A percentile compares a stretch with the other conserved stretches of the same genome.
These are phyloP conservation scores for Ophiostoma novo-ulmi DNA, from an alignment of 2,329 filamentous ascomycete species.

Conservation along the genomic window DNA sequence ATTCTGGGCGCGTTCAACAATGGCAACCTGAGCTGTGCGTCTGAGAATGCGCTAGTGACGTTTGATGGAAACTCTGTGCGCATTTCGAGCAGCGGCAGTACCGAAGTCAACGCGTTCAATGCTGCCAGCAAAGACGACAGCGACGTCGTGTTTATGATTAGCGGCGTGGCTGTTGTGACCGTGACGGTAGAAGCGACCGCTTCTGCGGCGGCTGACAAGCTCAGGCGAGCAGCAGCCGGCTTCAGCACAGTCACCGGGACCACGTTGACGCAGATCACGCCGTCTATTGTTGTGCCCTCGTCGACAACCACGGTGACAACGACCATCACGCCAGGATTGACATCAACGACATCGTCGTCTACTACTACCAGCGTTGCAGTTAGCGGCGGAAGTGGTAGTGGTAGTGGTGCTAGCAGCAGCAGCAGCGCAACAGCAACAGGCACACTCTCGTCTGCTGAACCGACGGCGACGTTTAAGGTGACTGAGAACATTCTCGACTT, in stretches of 20 bases:
- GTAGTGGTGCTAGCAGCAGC: conserved; percentile 14
- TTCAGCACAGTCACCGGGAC: conserved; percentile 32
- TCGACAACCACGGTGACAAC: conserved; percentile 32
- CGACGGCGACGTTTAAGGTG: conserved; percentile 41
- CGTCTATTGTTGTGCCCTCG: conserved; percentile 29
- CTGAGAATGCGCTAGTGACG: conserved; percentile 81
- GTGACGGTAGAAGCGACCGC: conserved; percentile 22
- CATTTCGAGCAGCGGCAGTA: conserved; percentile 31
- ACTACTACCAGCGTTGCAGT: not conserved
- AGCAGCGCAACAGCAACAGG: conserved; percentile 27
- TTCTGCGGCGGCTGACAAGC: not conserved
- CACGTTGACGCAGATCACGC: conserved; percentile 30
- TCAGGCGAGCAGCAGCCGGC: not conserved
- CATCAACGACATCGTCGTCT: not conserved
- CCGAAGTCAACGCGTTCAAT: conserved; percentile 30
- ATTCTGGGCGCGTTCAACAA: conserved; percentile 73
- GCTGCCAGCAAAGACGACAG: not conserved
- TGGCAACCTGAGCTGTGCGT: conserved; percentile 70
- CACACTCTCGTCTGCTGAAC: conserved; percentile 30
- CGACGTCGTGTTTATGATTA: not conserved
- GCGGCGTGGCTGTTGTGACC: conserved; percentile 25
- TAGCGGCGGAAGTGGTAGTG: not conserved
- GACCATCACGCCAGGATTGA: conserved; percentile 22
- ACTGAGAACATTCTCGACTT: conserved; percentile 59
- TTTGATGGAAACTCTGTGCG: conserved; percentile 59